Conservation (phyloP, 2,329 filamentous ascomycete species). For the Cytospora mali region DNA sequence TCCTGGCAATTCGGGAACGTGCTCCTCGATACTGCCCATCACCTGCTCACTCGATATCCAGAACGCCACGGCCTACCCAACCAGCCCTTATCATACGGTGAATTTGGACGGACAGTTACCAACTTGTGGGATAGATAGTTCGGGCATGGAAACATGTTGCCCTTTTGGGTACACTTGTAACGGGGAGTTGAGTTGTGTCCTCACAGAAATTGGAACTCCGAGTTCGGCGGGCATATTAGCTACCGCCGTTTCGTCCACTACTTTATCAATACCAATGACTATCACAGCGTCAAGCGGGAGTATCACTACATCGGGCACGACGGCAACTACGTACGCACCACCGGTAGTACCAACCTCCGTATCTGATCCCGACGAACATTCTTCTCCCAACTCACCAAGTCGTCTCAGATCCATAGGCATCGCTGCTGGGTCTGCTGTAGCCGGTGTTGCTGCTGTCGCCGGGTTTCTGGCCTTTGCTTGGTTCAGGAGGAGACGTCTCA, state of each 20-base stretch:
- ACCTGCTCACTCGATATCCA: constrained; percentile 22
- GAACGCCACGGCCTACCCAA: constrained; percentile 23
- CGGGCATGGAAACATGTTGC: constrained; percentile 18
- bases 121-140: constrained; percentile 14
- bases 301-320: not conserved
- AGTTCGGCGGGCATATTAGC: constrained; percentile 10
- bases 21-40: constrained; percentile 22
- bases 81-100: constrained; percentile 19
- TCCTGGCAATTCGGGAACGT: constrained; percentile 15
- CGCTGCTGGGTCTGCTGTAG: constrained; percentile 25
- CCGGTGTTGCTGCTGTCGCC: constrained; percentile 15
- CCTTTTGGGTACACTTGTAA: constrained; percentile 28
- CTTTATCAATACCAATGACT: constrained; percentile 1
- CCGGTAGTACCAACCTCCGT: constrained; percentile 1
- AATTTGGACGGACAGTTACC: constrained; percentile 22
- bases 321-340: not conserved
- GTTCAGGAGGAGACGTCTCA: constrained; percentile 15
- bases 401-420: constrained; percentile 17
- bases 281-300: constrained; percentile 1
- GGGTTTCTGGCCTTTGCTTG: constrained; percentile 20
- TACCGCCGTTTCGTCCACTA: constrained; percentile 8
- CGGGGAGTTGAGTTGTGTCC: constrained; percentile 9
- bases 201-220: constrained; percentile 8
- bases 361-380: not conserved
- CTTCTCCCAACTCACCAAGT: constrained; percentile 11